These are phyloP conservation scores for Fragosphaeria purpurea DNA, from an alignment of 2,329 filamentous ascomycete species.

Conservation along the genomic window DNA sequence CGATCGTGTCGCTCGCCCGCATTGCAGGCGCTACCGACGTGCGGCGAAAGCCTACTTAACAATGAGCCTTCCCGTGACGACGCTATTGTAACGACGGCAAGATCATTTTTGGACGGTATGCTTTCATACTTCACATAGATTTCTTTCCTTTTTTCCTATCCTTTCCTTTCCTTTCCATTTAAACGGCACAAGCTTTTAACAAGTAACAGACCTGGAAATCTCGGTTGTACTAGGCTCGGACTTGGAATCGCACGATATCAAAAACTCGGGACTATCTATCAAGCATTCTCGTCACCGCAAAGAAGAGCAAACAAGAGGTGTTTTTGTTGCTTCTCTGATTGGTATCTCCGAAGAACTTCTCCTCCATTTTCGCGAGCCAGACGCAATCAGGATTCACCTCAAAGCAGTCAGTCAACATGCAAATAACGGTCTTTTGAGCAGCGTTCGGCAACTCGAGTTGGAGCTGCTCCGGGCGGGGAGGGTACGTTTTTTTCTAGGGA, in stretches of 20 bases:
- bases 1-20: conserved; percentile 6
- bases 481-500: conserved; percentile 22
- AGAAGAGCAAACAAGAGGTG: conserved; percentile 17
- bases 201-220: conserved; percentile 36
- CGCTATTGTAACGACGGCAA: conserved; percentile 29
- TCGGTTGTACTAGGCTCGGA: conserved; percentile 25
- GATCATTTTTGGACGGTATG: conserved; percentile 43
- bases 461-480: conserved; percentile 41
- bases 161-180: not conserved
- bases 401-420: conserved; percentile 26
- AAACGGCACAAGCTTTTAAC: not conserved
- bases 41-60: too few species aligned
- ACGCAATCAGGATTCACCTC: conserved; percentile 18
- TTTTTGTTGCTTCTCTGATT: conserved; percentile 26
- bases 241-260: conserved; percentile 23
- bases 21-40: too few species aligned
- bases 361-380: conserved; percentile 23
- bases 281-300: conserved; percentile 28
- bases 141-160: not conserved
- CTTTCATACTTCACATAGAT: not conserved
- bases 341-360: conserved; percentile 27
- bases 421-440: conserved; percentile 26
- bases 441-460: conserved; percentile 38
- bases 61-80: conserved; percentile 21
- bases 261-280: conserved; percentile 31